Conservation (phyloP, 179 eudicot genomes). For the Spergularia azorica region DNA sequence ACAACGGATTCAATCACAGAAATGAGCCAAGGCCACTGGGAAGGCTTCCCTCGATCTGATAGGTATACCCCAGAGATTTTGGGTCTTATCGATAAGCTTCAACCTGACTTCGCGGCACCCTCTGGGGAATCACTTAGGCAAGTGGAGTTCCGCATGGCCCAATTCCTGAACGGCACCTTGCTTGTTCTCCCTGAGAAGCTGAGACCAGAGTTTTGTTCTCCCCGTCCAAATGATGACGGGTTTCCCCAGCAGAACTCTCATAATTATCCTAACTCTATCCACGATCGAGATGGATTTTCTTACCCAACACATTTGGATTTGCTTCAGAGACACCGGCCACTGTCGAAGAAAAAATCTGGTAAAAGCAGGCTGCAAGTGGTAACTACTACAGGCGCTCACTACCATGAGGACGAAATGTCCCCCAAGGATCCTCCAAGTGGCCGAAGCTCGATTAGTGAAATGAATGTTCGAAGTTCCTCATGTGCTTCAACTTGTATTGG, state of each 20-base stretch:
- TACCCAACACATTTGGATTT: constrained; percentile 62
- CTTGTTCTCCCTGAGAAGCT: constrained; percentile 72
- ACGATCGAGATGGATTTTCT: constrained; percentile 57
- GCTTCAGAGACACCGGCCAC: constrained; percentile 62
- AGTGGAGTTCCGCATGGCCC: constrained; percentile 89
- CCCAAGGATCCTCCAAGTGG: constrained; percentile 61
- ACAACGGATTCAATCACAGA: constrained; percentile 74
- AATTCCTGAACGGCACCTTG: constrained; percentile 71
- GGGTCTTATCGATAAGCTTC: constrained; percentile 66
- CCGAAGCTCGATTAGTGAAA: constrained; percentile 40
- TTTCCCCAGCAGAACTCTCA: constrained; percentile 50
- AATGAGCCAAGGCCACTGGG: constrained; percentile 98
- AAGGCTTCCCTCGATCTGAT: constrained; percentile 81
- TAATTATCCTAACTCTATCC: constrained; percentile 33
- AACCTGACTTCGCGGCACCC: constrained; percentile 92
- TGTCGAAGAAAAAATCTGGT: constrained; percentile 79
- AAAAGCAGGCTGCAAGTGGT: constrained; percentile 95
- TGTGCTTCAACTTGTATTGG: constrained; percentile 54
- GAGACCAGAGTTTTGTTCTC: constrained; percentile 65
- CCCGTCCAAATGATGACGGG: constrained; percentile 60
- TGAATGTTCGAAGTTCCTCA: constrained; percentile 40
- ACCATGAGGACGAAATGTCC: constrained; percentile 90
- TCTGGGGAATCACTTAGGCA: constrained; percentile 95
- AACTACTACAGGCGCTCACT: constrained; percentile 73
- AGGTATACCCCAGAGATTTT: constrained; percentile 70